Percentiles rank a stretch among this genome's conserved stretches.
These are phyloP conservation scores for Gymnopilus junonius DNA, from an alignment of 768 basidiomycete species.

Conservation along the genomic window DNA sequence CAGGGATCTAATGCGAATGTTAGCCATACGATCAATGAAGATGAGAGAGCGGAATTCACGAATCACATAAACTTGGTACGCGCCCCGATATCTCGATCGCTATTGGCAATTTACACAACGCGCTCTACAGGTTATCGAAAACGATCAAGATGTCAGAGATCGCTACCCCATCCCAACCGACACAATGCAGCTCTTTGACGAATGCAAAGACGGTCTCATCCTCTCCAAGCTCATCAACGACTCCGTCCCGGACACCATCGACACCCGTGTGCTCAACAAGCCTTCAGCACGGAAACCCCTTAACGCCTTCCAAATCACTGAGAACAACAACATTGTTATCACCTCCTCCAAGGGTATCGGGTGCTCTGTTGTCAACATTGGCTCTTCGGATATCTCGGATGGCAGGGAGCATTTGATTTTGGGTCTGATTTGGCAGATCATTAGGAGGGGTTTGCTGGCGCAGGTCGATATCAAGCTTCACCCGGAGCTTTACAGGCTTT, in stretches of 20 bases:
- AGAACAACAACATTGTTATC: constrained; percentile 99
- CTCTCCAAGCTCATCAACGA: constrained; percentile 99
- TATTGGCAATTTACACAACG: constrained; percentile 6
- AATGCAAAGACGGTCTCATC: constrained; percentile 93
- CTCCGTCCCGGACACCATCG: constrained; percentile 99
- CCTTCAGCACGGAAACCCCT: constrained; percentile 78
- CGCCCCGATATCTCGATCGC: constrained; percentile 1
- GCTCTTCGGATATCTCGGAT: constrained; percentile 89
- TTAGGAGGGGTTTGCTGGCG: constrained; percentile 87
- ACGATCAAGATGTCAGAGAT: constrained; percentile 81
- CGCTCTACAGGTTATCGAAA: constrained; percentile 76
- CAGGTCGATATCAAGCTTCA: constrained; percentile 99
- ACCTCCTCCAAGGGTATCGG: constrained; percentile 98
- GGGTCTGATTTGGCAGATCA: constrained; percentile 98
- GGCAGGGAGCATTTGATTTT: constrained; percentile 96
- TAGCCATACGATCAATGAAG: constrained; percentile 97
- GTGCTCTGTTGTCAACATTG: constrained; percentile 98
- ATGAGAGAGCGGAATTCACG: constrained; percentile 95
- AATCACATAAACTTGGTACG: constrained; percentile 95
- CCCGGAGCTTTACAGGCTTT: constrained; percentile 93
- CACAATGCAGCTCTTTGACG: constrained; percentile 99
- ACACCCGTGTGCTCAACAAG: constrained; percentile 97
- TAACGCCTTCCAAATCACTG: constrained; percentile 98
- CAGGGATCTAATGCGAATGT: constrained; percentile 95
- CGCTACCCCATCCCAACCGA: constrained; percentile 92